Evolutionary conservation across 23 red algal genomes (phyloP), one percentile per base, ranked within the genome.

Genomic region (Chondrus crispus): DNA sequence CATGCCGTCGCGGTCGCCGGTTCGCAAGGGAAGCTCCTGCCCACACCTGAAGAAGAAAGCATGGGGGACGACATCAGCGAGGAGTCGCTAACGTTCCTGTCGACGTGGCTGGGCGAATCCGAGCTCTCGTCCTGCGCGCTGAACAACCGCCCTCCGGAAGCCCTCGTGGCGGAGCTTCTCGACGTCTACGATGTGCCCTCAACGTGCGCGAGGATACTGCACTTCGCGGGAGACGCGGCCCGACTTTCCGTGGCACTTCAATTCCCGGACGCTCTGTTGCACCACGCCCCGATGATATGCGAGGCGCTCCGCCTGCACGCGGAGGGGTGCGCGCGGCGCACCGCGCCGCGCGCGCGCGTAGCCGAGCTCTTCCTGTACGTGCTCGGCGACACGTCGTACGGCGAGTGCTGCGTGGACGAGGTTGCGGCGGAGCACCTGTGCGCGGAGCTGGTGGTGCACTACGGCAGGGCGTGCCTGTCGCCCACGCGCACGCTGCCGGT

Each of bases 321-420:
- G 32, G 69, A 42, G 20, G 33, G 30, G 36, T 19, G 5, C 18
- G n/a, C n/a, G n/a, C n/a, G 43, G 18, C 40, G 22, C 1, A 60
- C 44, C 11, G 43, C 51, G 13, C 2, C 22, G 2, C 51, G 39
- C 10, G 53, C 53, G 32, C 4, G 26, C 82, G 82, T n/a, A 12
- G 39, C 74, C 1, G 5, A 54, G 7, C 64, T 80, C 47, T 43
- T 42, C 66, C 48, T 82, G 28, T 96, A 81, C 68, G 50, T 98
- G 46, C 93, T 98, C 28, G 96, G 88, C 58, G 96, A 98, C 58
- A 98, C 91, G 24, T 91, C 91, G 20, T 94, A 98, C 53, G 91
- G 86, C 43, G 86, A 90, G 53, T 98, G 96, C 74, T 98, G 96
- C 78, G 91, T 98, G 18, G 96, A 98, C 62, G 91, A 91, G 19